These are phyloP conservation scores for Ogataea dorogensis DNA, from an alignment of 805 yeast species.

Conservation along the genomic window DNA sequence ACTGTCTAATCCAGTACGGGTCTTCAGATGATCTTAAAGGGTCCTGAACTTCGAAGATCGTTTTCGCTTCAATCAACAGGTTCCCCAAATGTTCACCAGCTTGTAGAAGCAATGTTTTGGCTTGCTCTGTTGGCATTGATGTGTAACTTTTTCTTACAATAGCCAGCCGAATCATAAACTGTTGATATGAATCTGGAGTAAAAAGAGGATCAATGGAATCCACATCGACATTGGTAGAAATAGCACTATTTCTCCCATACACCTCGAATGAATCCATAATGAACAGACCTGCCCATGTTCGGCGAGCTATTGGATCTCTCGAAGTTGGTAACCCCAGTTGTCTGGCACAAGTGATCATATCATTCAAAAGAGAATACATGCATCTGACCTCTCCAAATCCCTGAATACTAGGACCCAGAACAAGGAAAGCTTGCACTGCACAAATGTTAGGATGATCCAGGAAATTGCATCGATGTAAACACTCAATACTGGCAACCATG, in stretches of 20 bases:
- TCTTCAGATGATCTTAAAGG: conserved; percentile 1
- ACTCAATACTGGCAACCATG: conserved; percentile 5
- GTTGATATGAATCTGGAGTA: conserved; percentile 1
- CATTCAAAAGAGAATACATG: conserved; percentile 4
- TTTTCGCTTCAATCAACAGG: background rate
- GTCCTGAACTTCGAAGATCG: background rate
- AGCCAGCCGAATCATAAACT: background rate
- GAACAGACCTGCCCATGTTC: conserved; percentile 3
- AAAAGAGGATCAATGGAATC: background rate
- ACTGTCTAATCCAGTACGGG: conserved; percentile 2
- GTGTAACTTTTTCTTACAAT: conserved; percentile 1
- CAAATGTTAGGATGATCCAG: conserved; percentile 2
- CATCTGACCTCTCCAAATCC: conserved; percentile 4
- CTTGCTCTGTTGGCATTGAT: background rate
- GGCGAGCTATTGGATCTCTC: background rate
- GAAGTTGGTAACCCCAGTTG: background rate
- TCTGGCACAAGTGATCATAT: conserved; percentile 1
- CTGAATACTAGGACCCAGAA: conserved; percentile 1
- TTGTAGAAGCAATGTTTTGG: background rate
- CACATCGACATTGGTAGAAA: background rate
- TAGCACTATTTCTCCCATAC: conserved; percentile 2
- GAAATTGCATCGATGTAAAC: conserved; percentile 5
- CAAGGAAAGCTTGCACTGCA: conserved; percentile 5
- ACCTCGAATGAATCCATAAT: conserved; percentile 5
- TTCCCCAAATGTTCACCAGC: background rate